Conservation (phyloP, 2,329 filamentous ascomycete genomes). For the Cladosporium velox region DNA sequence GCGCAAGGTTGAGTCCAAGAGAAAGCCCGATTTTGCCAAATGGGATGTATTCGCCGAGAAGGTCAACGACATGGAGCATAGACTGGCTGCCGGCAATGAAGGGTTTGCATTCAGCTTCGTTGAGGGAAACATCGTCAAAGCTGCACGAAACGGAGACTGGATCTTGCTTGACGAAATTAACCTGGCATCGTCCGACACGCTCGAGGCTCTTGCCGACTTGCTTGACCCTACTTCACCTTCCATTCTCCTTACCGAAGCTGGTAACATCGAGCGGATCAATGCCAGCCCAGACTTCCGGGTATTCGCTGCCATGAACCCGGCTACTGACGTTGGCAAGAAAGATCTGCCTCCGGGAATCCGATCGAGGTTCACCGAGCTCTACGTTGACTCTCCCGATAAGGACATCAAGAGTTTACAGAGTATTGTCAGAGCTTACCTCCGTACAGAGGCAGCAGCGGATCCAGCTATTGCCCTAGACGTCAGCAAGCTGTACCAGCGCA, state of each 20-base stretch:
- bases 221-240: constrained; percentile 75
- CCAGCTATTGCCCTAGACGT: constrained; percentile 77
- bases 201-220: constrained; percentile 90
- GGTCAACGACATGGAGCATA: constrained; percentile 76
- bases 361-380: constrained; percentile 93
- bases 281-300: constrained; percentile 93
- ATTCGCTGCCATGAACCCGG: constrained; percentile 98
- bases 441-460: constrained; percentile 66
- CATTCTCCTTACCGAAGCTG: constrained; percentile 87
- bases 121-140: constrained; percentile 93
- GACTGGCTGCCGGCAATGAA: constrained; percentile 71
- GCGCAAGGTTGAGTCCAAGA: constrained; percentile 59
- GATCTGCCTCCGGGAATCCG: constrained; percentile 86
- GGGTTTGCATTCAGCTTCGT: constrained; percentile 92
- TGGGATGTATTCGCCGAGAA: constrained; percentile 81
- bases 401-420: constrained; percentile 83
- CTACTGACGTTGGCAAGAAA: constrained; percentile 94
- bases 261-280: constrained; percentile 83
- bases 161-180: constrained; percentile 97
- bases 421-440: constrained; percentile 87
- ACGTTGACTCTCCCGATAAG: constrained; percentile 85
- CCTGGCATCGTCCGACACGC: constrained; percentile 86
- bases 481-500: constrained; percentile 82
- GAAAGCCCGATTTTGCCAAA: constrained; percentile 52
- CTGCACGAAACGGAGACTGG: constrained; percentile 95